Evolutionary conservation across 2,329 filamentous ascomycete genomes (phyloP).

Genomic region (Didymella glomerata): DNA sequence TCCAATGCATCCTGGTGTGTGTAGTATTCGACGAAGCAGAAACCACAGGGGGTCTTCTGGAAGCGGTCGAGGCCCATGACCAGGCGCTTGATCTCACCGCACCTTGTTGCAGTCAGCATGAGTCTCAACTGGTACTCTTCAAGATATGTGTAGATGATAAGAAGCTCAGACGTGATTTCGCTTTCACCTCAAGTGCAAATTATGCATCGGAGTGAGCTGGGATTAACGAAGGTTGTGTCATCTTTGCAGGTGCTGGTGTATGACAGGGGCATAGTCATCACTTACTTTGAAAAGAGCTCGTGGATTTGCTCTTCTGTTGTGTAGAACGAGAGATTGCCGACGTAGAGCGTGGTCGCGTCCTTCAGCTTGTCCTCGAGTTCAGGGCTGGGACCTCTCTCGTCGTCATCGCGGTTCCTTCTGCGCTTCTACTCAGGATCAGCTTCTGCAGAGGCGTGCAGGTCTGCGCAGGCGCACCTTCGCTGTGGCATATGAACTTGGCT

Average conservation of each 20-base stretch:
- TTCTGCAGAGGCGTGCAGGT: not conserved
- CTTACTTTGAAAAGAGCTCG: constrained; percentile 84
- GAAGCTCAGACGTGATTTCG: constrained; percentile 67
- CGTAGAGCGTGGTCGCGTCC: constrained; percentile 93
- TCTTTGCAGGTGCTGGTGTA: constrained; percentile 58
- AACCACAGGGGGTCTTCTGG: constrained; percentile 97
- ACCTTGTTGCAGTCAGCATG: constrained; percentile 39
- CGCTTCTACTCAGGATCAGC: constrained; percentile 67
- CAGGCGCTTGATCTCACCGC: constrained; percentile 96
- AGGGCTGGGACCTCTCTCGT: constrained; percentile 61
- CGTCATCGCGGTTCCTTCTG: constrained; percentile 69
- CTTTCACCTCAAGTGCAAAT: constrained; percentile 85
- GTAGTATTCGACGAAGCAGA: constrained; percentile 99
- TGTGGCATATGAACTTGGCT: constrained; percentile 91
- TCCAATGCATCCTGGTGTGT: constrained; percentile 96
- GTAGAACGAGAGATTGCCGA: constrained; percentile 98
- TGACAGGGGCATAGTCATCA: not conserved
- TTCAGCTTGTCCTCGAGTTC: constrained; percentile 80
- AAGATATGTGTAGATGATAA: constrained; percentile 46
- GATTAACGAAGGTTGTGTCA: constrained; percentile 90
- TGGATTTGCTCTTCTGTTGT: constrained; percentile 99
- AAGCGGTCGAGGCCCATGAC: constrained; percentile 98
- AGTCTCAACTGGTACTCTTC: not conserved
- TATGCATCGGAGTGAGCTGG: constrained; percentile 99
- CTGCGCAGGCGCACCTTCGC: constrained; percentile 68